Base-by-base conservation (phyloP, 1,284 basidiomycete genomes). In the Limonomyces culmigenus region DNA sequence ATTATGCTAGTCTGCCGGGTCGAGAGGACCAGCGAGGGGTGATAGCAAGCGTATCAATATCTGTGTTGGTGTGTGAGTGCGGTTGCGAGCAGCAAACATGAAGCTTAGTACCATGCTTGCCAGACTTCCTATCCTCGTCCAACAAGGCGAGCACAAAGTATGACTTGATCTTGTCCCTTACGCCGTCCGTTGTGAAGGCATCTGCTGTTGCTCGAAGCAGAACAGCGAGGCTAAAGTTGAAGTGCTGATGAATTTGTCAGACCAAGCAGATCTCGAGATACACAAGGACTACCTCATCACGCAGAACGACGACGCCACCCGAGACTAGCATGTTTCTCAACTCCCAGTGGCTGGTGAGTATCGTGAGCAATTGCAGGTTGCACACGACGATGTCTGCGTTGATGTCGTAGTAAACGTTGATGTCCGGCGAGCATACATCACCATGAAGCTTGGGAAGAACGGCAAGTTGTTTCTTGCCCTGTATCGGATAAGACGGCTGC, bases 301-400 rank as follows among this genome's bases (percentile, higher is more conserved):
- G 70, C 21, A 99, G 56, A 14, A 98, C 53, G 1, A 98, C 72
- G 12, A 97, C 71, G 34, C 95, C 65, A 0, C 92, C 93, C 0
- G 74, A 52, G 3, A 58, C 52, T 27, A 98, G 57, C 8, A 27
- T n/a, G 3, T 71, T 59, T 56, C 84, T 88, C 17, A 62, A 60
- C 3, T 80, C 80, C 44, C 79, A 73, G 15, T n/a, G n/a, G n/a
- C n/a, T 54, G 2, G 68, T 54, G 0, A 79, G 83, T 48, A 78
- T 64, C n/a, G 63, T 57, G 34, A 92, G 50, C 20, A 97, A 54
- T 18, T 54, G 55, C 35, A 69, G 66, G 50, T 89, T 91, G 36
- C 70, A 50, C 15, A 70, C 60, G 14, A 77, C 64, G 33, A 88
- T 65, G 12, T 73, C 69, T 11, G 60, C 55, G 4, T 74, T 78